Conservation (phyloP, 2,329 filamentous ascomycete genomes). For the Cordyceps javanica region DNA sequence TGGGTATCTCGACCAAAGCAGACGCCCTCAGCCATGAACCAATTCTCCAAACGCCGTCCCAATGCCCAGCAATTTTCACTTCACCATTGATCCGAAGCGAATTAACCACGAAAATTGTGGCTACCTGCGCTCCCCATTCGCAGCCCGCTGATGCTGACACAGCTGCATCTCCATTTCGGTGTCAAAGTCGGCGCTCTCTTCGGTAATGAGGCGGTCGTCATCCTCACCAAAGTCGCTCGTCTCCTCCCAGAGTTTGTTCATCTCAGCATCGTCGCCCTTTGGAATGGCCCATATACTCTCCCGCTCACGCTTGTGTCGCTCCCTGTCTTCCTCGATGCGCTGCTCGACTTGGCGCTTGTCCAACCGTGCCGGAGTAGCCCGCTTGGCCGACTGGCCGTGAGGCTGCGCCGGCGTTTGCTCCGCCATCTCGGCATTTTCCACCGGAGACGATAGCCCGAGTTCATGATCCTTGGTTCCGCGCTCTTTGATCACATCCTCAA, state of each 20-base stretch:
- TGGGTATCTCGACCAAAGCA: constrained; percentile 9
- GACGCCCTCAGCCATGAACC: constrained; percentile 3
- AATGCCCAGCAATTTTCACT: constrained; percentile 15
- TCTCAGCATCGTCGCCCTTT: constrained; percentile 57
- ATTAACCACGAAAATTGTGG: background rate
- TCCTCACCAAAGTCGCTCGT: constrained; percentile 83
- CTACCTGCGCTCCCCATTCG: constrained; percentile 26
- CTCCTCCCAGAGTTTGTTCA: constrained; percentile 79
- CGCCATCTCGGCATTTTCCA: constrained; percentile 33
- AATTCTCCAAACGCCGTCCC: constrained; percentile 24
- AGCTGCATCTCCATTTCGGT: constrained; percentile 35
- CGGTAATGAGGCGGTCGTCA: constrained; percentile 68
- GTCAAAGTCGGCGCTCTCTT: constrained; percentile 56
- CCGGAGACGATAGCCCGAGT: constrained; percentile 45
- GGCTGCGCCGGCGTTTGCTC: constrained; percentile 37
- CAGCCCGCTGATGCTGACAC: constrained; percentile 32
- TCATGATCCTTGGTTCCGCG: constrained; percentile 62
- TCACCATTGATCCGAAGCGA: background rate
- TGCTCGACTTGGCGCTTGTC: constrained; percentile 92
- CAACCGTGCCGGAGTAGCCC: constrained; percentile 37
- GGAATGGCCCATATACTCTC: constrained; percentile 92
- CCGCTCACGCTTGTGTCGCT: constrained; percentile 83
- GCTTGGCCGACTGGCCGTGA: constrained; percentile 29
- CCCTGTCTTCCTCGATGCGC: constrained; percentile 91
- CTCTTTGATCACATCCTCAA: constrained; percentile 77